Evolutionary conservation across 495 filamentous ascomycete genomes (phyloP), one percentile per base, ranked within the genome.

Genomic region (Pyrenopolyporus hunteri): DNA sequence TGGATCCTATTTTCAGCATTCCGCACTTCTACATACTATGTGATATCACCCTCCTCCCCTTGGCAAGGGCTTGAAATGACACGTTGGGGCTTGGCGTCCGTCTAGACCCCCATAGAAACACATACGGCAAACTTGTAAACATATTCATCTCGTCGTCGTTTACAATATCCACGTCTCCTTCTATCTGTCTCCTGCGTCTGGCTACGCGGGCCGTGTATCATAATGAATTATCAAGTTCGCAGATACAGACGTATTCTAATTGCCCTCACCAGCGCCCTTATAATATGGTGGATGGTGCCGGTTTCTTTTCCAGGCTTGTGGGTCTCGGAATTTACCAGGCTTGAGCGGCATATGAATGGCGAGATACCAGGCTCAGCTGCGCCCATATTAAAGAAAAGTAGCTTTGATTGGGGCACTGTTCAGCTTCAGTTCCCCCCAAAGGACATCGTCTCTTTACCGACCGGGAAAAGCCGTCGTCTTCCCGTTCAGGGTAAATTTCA

Each of bases 401-500:
- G 71, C 61, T 77, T 78, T 46, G 59, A 87, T 67, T 92, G 89
- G 89, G 75, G 73, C 61, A 82, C 76, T 45, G 76, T 81, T 32
- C 73, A 77, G 9, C 82, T 86, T 52, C 75, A 81, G 48, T 89
- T 84, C 67, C 87, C 87, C 1, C 69, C 78, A 2, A 78, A 76
- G 35, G 75, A 81, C 36, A 65, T 88, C 32, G 85, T 85, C 51
- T 78, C 76, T 43, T 73, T 94, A 3, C 91, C 91, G 5, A 79
- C 80, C 3, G 83, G 80, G 0, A 13, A 36, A 6, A 3, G 11
- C 11, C 60, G 56, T 1, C 50, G 50, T 0, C 43, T 96, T n/a
- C 89, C 89, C 0, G 83, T 97, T 26, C 93, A 97, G 72, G 78
- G 83, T 37, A 72, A 73, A 1, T 87, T 89, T 69, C 69, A 63